Conservation (phyloP, 2,329 filamentous ascomycete species). For the Dendrostoma leiphaemia region DNA sequence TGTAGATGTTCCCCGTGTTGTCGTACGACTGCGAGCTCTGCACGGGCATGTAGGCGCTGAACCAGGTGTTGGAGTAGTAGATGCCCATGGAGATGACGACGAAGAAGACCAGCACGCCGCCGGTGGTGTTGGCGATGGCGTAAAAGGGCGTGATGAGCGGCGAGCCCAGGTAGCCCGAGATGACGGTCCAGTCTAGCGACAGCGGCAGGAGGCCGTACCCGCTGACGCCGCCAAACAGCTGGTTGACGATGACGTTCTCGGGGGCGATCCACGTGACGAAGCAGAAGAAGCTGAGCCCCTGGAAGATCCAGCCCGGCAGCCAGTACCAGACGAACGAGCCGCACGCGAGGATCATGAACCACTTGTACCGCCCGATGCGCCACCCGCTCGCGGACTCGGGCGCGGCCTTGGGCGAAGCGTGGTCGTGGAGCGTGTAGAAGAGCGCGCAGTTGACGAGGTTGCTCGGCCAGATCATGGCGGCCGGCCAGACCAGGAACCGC, state of each 20-base stretch:
- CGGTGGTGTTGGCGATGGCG: slow-evolving; percentile 54
- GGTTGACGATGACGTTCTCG: slow-evolving; percentile 43
- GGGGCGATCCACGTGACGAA: slow-evolving; percentile 47
- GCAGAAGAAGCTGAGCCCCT: slow-evolving; percentile 42
- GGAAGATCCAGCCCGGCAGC: slow-evolving; percentile 55
- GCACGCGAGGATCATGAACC: slow-evolving; percentile 57
- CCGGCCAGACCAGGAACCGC: slow-evolving; percentile 59
- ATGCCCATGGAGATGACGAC: slow-evolving; percentile 56
- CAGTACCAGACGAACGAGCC: slow-evolving; percentile 55
- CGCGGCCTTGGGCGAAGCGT: slow-evolving; percentile 34
- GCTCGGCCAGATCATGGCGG: slow-evolving; percentile 59
- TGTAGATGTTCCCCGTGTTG: slow-evolving; percentile 59
- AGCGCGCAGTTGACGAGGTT: slow-evolving; percentile 56
- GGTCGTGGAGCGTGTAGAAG: slow-evolving; percentile 47
- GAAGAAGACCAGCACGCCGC: slow-evolving; percentile 54
- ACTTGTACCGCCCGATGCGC: slow-evolving; percentile 61
- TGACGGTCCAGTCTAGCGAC: slow-evolving; percentile 37
- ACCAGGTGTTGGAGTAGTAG: slow-evolving; percentile 57
- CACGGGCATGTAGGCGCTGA: slow-evolving; percentile 60
- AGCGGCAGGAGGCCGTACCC: slow-evolving; percentile 37
- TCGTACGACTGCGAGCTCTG: slow-evolving; percentile 61
- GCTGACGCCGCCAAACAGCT: slow-evolving; percentile 42
- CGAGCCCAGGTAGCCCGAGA: slow-evolving; percentile 48
- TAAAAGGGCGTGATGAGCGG: slow-evolving; percentile 52
- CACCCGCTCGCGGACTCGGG: slow-evolving; percentile 56